Evolutionary conservation across 306 rosid genomes (phyloP).

Genomic region (Chamaecrista fasciculata): DNA sequence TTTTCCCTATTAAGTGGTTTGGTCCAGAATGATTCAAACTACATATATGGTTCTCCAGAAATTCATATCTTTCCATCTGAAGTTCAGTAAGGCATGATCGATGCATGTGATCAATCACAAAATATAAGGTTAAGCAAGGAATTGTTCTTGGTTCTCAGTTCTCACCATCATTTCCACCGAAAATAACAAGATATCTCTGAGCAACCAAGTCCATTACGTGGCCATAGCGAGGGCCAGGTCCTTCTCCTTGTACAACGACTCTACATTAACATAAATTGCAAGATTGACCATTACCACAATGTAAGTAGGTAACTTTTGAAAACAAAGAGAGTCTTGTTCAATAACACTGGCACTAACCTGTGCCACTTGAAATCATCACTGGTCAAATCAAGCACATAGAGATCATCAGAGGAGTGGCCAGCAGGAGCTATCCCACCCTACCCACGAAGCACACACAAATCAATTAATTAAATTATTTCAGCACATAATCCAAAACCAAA

Average conservation of each 20-base stretch:
- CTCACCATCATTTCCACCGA: constrained; percentile 95
- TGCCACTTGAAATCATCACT: constrained; percentile 97
- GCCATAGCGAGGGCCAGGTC: constrained; percentile 97
- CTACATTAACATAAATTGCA: constrained; percentile 44
- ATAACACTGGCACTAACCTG: constrained; percentile 57
- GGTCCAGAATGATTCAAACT: not conserved
- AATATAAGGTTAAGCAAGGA: constrained; percentile 32
- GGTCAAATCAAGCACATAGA: constrained; percentile 79
- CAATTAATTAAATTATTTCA: constrained; percentile 25
- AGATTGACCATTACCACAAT: constrained; percentile 2
- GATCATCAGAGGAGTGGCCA: constrained; percentile 92
- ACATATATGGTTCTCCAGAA: not conserved
- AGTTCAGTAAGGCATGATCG: constrained; percentile 2
- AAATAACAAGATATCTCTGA: constrained; percentile 91
- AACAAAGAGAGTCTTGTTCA: constrained; percentile 24
- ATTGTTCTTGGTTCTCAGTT: constrained; percentile 48
- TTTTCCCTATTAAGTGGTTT: not conserved
- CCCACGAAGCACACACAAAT: constrained; percentile 37
- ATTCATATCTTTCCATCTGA: not conserved
- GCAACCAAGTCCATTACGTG: constrained; percentile 98
- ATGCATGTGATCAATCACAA: not conserved
- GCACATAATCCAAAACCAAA: constrained; percentile 24
- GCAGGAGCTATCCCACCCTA: constrained; percentile 99
- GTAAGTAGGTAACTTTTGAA: constrained; percentile 1
- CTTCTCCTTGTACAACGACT: constrained; percentile 93